Evolutionary conservation across 2,329 filamentous ascomycete genomes (phyloP), one percentile per base, ranked within the genome.

Genomic region (Sphaerulina musiva): DNA sequence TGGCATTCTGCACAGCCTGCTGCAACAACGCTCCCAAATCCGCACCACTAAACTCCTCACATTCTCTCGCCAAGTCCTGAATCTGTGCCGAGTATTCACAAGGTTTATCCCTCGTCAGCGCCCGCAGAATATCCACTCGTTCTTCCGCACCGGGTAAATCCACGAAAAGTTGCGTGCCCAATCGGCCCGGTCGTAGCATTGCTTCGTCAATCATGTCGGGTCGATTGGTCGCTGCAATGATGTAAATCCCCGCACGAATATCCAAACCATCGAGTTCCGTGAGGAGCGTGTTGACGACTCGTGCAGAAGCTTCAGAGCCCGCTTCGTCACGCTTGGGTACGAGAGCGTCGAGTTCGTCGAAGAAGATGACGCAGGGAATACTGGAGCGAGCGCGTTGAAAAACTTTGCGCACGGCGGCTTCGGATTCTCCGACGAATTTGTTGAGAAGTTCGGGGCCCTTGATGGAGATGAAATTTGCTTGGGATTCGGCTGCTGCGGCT

Each of bases 401-500:
- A 0, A 97, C 86, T 69, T 95, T 89, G 20, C 93, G 84, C 1
- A 98, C 87, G 0, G 91, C 89, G 9, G 92, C 86, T 73, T 98
- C 93, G 6, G 89, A 95, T 72, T 98, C 93, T 62, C 93, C 93
- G 8, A 98, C 91, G 69, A 92, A 98, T 68, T 97, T 98, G 77
- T 97, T 97, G 44, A 98, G 80, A 8, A 98, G 78, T 69, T 98
- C 93, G 0, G 93, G 93, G 0, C 93, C 93, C 72, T 96, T 96
- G 72, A 98, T 89, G 49, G 89, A 90, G 72, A 98, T 98, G 76
- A 98, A 98, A 72, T 95, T 97, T 46, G 93, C 93, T 69, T 92
- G 89, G 6, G 87, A 91, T 69, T 95, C 90, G 70, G 95, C 95
- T 52, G 93, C 93, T 4, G 96, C 90, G 3, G 93, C 93, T 73